These are phyloP conservation scores for Prunus dulcis DNA, from an alignment of 306 rosid species.

Conservation along the genomic window DNA sequence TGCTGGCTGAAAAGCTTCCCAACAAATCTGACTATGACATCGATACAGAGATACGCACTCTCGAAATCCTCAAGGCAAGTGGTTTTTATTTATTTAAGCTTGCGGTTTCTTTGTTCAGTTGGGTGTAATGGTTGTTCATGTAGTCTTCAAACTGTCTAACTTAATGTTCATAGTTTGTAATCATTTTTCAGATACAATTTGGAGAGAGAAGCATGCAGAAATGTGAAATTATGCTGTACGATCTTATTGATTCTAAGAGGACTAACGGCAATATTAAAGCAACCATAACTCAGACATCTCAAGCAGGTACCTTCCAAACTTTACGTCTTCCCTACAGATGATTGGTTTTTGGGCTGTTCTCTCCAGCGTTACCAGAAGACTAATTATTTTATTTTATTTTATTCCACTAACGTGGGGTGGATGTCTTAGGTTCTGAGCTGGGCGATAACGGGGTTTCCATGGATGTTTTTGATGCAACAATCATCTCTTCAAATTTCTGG, in stretches of 20 bases:
- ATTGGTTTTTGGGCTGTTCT: conserved; percentile 8
- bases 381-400: conserved; percentile 6
- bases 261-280: conserved; percentile 74
- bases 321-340: background rate
- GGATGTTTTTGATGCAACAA: conserved; percentile 71
- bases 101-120: conserved; percentile 13
- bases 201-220: conserved; percentile 97
- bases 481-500: conserved; percentile 92
- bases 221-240: conserved; percentile 96
- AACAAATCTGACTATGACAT: conserved; percentile 95
- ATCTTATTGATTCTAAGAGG: conserved; percentile 87
- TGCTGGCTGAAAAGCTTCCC: conserved; percentile 97
- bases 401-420: conserved; percentile 16
- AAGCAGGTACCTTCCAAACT: conserved; percentile 38
- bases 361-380: background rate
- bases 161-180: conserved; percentile 22
- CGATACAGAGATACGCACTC: conserved; percentile 86
- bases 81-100: conserved; percentile 1
- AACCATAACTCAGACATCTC: conserved; percentile 61
- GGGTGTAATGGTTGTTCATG: conserved; percentile 3
- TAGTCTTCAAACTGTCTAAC: background rate
- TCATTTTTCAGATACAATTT: conserved; percentile 74
- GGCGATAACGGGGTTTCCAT: conserved; percentile 49
- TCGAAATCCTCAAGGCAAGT: conserved; percentile 88
- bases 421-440: conserved; percentile 41